These are phyloP conservation scores for Leccinum boreale DNA, from an alignment of 768 basidiomycete species.

Conservation along the genomic window DNA sequence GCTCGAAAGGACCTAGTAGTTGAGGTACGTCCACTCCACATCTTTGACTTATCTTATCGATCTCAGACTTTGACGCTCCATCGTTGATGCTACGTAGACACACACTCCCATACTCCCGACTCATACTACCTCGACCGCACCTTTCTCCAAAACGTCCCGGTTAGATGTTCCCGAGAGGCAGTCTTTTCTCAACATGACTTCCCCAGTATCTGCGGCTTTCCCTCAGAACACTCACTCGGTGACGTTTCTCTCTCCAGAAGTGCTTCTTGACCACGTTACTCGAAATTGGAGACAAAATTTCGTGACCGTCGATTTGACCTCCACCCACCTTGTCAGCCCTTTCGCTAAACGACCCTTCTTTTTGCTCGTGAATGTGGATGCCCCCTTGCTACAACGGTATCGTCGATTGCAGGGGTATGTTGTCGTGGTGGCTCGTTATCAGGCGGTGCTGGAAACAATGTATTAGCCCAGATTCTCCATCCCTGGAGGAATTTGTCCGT, in stretches of 20 bases:
- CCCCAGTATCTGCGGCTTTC: constrained; percentile 14
- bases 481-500: constrained; percentile 71
- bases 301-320: constrained; percentile 73
- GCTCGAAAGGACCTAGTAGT: constrained; percentile 9
- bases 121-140: neutral
- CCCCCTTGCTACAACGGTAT: constrained; percentile 72
- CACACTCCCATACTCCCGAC: neutral
- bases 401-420: constrained; percentile 52
- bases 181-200: constrained; percentile 22
- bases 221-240: constrained; percentile 20
- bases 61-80: neutral
- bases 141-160: neutral
- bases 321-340: constrained; percentile 51
- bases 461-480: constrained; percentile 22
- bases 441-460: constrained; percentile 7
- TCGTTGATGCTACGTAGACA: constrained; percentile 6
- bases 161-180: constrained; percentile 4
- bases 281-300: constrained; percentile 75
- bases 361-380: constrained; percentile 79
- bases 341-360: constrained; percentile 91
- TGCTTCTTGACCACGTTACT: constrained; percentile 74
- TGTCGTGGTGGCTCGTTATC: neutral
- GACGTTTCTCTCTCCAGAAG: constrained; percentile 43
- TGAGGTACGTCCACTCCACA: constrained; percentile 12
- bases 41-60: neutral